phyloP scores from a whole-genome alignment of 2,329 filamentous ascomycete species.

The Fusarium sp. region DNA sequence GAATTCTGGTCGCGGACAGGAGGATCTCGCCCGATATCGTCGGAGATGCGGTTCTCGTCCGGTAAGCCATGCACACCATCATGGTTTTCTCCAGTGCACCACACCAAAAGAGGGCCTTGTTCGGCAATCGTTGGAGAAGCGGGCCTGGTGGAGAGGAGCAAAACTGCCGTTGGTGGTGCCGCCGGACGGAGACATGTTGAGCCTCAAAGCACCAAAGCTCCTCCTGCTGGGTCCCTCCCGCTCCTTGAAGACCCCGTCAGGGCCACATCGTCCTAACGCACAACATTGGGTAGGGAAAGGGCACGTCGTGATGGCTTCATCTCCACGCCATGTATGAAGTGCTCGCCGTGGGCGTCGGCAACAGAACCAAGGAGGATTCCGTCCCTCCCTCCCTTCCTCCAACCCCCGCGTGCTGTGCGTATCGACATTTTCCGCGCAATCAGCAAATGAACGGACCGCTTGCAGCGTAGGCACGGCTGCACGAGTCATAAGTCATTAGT shows the following conservation, averaged over 20 bases:
- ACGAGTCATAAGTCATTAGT: conserved; percentile 44
- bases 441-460: conserved; percentile 20
- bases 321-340: background rate
- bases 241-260: conserved; percentile 38
- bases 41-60: conserved; percentile 17
- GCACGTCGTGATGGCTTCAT: conserved; percentile 41
- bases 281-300: conserved; percentile 4
- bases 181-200: conserved; percentile 39
- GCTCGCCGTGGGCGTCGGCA: conserved; percentile 6
- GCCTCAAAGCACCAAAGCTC: conserved; percentile 41
- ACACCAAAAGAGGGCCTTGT: conserved; percentile 39
- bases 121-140: conserved; percentile 48
- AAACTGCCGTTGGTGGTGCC: conserved; percentile 46
- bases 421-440: conserved; percentile 3
- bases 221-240: conserved; percentile 43
- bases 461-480: conserved; percentile 27
- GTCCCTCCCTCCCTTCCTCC: conserved; percentile 1
- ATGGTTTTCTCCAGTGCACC: conserved; percentile 19
- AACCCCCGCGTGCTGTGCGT: background rate
- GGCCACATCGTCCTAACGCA: conserved; percentile 36
- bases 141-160: conserved; percentile 42
- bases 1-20: background rate
- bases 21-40: conserved; percentile 9
- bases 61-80: conserved; percentile 16
- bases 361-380: background rate